A percentile compares a stretch with the other conserved stretches of the same genome.
Evolutionary conservation across 257 asterid species (phyloP).

Genomic region (Petunia axillaris): DNA sequence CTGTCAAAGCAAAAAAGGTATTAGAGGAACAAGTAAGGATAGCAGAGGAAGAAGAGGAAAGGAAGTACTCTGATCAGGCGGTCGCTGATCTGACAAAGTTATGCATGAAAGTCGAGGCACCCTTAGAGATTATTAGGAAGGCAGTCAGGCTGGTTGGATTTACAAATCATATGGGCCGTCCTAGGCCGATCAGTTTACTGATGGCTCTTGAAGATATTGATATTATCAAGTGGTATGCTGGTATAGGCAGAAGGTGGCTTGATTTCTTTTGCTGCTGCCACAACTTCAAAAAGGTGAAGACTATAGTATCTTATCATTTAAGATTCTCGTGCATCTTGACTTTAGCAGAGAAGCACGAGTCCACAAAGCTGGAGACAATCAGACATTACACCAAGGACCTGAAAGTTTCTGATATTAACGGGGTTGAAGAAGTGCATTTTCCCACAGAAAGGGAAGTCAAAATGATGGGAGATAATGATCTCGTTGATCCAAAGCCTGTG

Average conservation of each 20-base stretch:
- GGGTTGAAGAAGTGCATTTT: slow-evolving; percentile 49
- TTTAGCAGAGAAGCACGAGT: slow-evolving; percentile 87
- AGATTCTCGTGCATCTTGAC: slow-evolving; percentile 87
- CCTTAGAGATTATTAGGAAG: slow-evolving; percentile 60
- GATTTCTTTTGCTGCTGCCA: slow-evolving; percentile 84
- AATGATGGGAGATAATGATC: slow-evolving; percentile 75
- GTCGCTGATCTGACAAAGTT: slow-evolving; percentile 72
- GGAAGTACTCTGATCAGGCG: slow-evolving; percentile 59
- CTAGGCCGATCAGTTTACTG: slow-evolving; percentile 75
- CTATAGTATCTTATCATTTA: slow-evolving; percentile 70
- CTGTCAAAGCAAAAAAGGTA: slow-evolving; percentile 62
- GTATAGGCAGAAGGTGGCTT: slow-evolving; percentile 89
- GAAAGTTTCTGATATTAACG: slow-evolving; percentile 44
- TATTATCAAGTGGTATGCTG: slow-evolving; percentile 91
- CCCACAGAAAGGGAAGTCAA: slow-evolving; percentile 86
- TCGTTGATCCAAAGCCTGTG: slow-evolving; percentile 72
- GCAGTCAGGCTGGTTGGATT: slow-evolving; percentile 72
- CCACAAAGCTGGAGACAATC: slow-evolving; percentile 72
- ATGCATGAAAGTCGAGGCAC: slow-evolving; percentile 77
- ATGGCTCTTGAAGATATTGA: slow-evolving; percentile 79
- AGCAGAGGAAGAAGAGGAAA: slow-evolving; percentile 72
- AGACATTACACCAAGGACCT: slow-evolving; percentile 84
- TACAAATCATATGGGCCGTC: slow-evolving; percentile 94
- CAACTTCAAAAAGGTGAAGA: slow-evolving; percentile 73
- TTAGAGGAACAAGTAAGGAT: slow-evolving; percentile 59